Evolutionary conservation across 805 yeast species (phyloP).

Genomic region (Isabelozyma pseudorhagii): DNA sequence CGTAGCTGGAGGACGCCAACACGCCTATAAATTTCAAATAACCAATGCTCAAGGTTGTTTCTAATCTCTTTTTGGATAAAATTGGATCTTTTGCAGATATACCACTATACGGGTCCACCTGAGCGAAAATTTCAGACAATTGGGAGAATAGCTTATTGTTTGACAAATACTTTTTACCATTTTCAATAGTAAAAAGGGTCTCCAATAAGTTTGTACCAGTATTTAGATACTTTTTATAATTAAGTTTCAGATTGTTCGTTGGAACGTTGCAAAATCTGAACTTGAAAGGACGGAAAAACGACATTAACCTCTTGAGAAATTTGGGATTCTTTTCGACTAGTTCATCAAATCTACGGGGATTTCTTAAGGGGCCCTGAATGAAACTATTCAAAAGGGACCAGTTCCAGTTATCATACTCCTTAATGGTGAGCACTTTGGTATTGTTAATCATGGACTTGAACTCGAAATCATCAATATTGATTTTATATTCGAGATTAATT

Average conservation of each 20-base stretch:
- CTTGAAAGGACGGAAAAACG: constrained; percentile 91
- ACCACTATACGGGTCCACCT: constrained; percentile 77
- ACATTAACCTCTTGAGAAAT: constrained; percentile 76
- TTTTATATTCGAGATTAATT: constrained; percentile 16
- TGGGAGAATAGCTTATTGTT: constrained; percentile 83
- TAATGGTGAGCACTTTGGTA: constrained; percentile 72
- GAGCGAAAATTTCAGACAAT: constrained; percentile 84
- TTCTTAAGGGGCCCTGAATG: constrained; percentile 80
- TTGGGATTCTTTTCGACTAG: constrained; percentile 70
- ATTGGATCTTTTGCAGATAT: constrained; percentile 71
- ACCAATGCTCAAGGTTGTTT: constrained; percentile 66
- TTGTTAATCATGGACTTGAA: constrained; percentile 64
- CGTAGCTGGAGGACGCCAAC: constrained; percentile 56
- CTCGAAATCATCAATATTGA: constrained; percentile 55
- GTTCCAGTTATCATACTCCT: constrained; percentile 82
- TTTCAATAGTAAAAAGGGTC: constrained; percentile 56
- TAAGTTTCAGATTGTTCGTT: constrained; percentile 7
- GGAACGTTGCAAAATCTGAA: constrained; percentile 56
- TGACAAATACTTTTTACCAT: constrained; percentile 63
- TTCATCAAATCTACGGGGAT: constrained; percentile 73
- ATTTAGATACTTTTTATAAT: constrained; percentile 53
- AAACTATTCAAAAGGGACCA: constrained; percentile 73
- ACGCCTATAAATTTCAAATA: constrained; percentile 79
- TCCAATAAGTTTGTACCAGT: constrained; percentile 77
- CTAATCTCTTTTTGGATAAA: constrained; percentile 57